These are phyloP conservation scores for Aspergillus haitiensis DNA, from an alignment of 495 filamentous ascomycete species.

Conservation along the genomic window DNA sequence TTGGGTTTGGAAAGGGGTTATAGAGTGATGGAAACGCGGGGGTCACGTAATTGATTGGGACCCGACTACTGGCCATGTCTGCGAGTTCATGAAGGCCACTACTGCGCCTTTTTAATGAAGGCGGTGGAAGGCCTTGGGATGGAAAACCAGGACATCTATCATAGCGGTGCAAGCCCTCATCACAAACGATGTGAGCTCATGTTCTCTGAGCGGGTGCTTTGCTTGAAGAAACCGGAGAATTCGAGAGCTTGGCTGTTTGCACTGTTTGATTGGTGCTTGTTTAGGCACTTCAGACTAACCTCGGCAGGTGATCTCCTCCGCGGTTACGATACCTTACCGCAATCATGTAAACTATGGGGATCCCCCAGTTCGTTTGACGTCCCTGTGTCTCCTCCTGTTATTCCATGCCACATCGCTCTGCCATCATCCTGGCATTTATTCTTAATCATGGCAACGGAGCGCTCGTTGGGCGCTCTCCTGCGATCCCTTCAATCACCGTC, in stretches of 20 bases:
- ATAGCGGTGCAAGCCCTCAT: not conserved
- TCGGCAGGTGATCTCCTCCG: constrained; percentile 39
- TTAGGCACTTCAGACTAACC: constrained; percentile 26
- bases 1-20: constrained; percentile 61
- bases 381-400: constrained; percentile 7
- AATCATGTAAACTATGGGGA: constrained; percentile 1
- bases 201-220: not conserved
- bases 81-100: not conserved
- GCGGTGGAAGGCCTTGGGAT: not conserved
- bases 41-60: constrained; percentile 65
- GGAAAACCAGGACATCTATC: constrained; percentile 18
- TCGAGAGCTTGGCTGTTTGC: constrained; percentile 33
- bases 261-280: constrained; percentile 33
- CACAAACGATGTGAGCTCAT: constrained; percentile 4
- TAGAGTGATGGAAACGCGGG: constrained; percentile 89
- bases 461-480: constrained; percentile 52
- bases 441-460: constrained; percentile 48
- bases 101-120: constrained; percentile 14
- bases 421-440: not conserved
- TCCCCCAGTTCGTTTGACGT: constrained; percentile 1
- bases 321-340: constrained; percentile 35
- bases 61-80: constrained; percentile 46
- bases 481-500: constrained; percentile 53
- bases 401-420: constrained; percentile 11
- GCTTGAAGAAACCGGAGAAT: not conserved